Evolutionary conservation across 1,284 basidiomycete species (phyloP).

Genomic region (Sporisorium sorghi): DNA sequence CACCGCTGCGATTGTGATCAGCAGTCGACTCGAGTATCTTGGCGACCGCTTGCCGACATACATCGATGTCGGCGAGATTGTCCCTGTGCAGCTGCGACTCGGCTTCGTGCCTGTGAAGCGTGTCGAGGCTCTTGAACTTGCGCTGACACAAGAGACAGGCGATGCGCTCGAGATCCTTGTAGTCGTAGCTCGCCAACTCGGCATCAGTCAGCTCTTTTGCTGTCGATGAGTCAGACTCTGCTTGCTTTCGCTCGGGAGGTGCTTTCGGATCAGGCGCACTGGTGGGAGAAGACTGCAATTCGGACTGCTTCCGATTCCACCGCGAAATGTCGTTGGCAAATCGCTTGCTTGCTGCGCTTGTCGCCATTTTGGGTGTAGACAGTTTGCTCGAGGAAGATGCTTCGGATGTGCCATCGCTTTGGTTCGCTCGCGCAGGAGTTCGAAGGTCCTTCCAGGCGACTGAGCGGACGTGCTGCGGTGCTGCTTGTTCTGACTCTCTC

Average conservation of each 20-base stretch:
- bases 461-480: not conserved
- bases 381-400: slow-evolving; percentile 6
- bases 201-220: slow-evolving; percentile 13
- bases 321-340: slow-evolving; percentile 36
- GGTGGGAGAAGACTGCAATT: slow-evolving; percentile 18
- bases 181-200: slow-evolving; percentile 28
- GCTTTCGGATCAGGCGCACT: slow-evolving; percentile 1
- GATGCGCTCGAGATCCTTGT: slow-evolving; percentile 34
- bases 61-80: slow-evolving; percentile 29
- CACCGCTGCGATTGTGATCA: not conserved
- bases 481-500: not conserved
- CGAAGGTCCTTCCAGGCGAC: slow-evolving; percentile 25
- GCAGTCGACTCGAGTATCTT: slow-evolving; percentile 19
- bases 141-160: slow-evolving; percentile 54
- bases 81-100: slow-evolving; percentile 45
- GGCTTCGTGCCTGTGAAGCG: slow-evolving; percentile 31
- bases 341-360: slow-evolving; percentile 30
- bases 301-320: slow-evolving; percentile 49
- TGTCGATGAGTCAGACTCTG: not conserved
- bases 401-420: not conserved
- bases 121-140: slow-evolving; percentile 47
- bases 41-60: slow-evolving; percentile 30
- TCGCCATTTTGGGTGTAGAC: not conserved
- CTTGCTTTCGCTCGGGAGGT: too few species aligned
- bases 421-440: not conserved